phyloP scores from a whole-genome alignment of 2,329 filamentous ascomycete genomes.

The Calonectria leucothoes region DNA sequence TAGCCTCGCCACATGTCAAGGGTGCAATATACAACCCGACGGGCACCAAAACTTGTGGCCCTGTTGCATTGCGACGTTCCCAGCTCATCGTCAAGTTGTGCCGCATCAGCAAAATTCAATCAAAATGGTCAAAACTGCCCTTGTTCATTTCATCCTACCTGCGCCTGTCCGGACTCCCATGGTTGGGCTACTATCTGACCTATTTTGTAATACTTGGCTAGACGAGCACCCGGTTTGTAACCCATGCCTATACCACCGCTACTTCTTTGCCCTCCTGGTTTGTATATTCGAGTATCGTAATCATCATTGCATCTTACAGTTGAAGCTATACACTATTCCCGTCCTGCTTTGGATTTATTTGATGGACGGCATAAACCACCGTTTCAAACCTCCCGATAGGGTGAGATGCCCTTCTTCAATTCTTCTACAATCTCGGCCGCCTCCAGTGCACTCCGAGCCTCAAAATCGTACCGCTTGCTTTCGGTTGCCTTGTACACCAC shows the following conservation, averaged over 20 bases:
- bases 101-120: not conserved
- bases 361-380: not conserved
- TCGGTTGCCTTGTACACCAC: conserved; percentile 81
- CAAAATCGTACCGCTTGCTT: conserved; percentile 87
- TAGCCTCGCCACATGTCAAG: not conserved
- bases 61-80: not conserved
- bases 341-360: not conserved
- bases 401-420: conserved; percentile 80
- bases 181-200: not conserved
- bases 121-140: not conserved
- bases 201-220: not conserved
- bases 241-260: not conserved
- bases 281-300: not conserved
- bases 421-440: conserved; percentile 83
- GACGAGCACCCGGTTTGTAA: not conserved
- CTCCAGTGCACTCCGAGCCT: conserved; percentile 77
- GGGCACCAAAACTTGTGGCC: not conserved
- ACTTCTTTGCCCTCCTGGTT: not conserved
- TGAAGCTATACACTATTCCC: not conserved
- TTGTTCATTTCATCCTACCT: not conserved
- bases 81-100: not conserved
- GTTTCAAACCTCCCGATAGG: conserved; percentile 64
- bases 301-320: not conserved
- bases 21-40: not conserved
- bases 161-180: not conserved